These are phyloP conservation scores for Colletotrichum spinosum DNA, from an alignment of 2,329 filamentous ascomycete genomes.

Conservation along the genomic window DNA sequence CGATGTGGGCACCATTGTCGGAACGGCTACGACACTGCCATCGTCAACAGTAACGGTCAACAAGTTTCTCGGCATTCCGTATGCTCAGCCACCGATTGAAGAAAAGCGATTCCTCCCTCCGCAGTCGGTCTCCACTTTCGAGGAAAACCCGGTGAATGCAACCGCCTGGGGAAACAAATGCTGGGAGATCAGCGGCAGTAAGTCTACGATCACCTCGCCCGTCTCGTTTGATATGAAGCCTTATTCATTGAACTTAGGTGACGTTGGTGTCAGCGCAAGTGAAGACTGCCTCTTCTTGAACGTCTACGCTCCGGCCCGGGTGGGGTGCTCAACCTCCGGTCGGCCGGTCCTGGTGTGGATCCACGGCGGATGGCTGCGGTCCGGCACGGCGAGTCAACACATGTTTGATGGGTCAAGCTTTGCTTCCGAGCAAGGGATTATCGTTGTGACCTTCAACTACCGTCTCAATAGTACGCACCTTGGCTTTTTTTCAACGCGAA, in stretches of 20 bases:
- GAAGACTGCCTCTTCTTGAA: slow-evolving; percentile 51
- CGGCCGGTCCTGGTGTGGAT: slow-evolving; percentile 35
- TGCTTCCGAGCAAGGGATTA: slow-evolving; percentile 16
- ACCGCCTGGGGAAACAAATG: slow-evolving; percentile 16
- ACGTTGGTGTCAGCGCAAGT: slow-evolving; percentile 37
- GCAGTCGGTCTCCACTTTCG: neutral
- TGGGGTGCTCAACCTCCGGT: slow-evolving; percentile 19
- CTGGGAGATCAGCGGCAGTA: neutral
- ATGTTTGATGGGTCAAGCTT: slow-evolving; percentile 27
- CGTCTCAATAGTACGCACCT: slow-evolving; percentile 6
- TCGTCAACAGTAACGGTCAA: slow-evolving; percentile 36
- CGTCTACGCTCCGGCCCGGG: slow-evolving; percentile 43
- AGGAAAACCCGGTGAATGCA: slow-evolving; percentile 5
- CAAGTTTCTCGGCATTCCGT: slow-evolving; percentile 48
- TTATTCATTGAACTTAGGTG: rapidly evolving
- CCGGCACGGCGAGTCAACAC: slow-evolving; percentile 17
- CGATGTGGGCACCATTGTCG: slow-evolving; percentile 5
- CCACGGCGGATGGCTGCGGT: slow-evolving; percentile 34
- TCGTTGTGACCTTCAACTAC: slow-evolving; percentile 32
- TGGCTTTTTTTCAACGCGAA: neutral
- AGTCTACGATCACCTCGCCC: neutral
- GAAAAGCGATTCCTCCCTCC: slow-evolving; percentile 15
- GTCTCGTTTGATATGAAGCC: neutral
- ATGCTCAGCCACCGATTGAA: slow-evolving; percentile 41
- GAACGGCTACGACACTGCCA: slow-evolving; percentile 5